Evolutionary conservation across 169 alveolate species (phyloP), one percentile per base, ranked within the genome.

Genomic region (Neospora caninum): DNA sequence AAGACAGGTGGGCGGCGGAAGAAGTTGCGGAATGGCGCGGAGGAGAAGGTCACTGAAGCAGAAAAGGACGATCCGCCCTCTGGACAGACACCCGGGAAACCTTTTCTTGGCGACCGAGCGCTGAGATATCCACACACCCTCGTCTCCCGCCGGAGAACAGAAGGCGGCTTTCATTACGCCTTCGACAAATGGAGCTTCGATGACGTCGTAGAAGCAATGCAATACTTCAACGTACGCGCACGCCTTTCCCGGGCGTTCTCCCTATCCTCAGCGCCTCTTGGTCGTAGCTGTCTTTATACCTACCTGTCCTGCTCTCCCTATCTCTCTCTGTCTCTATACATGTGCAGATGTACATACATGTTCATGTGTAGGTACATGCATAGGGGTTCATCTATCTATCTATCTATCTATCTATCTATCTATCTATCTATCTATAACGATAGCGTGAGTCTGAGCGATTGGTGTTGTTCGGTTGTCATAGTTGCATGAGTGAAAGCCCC

Each of bases 101-200:
- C 58, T 2, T 36, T 88, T 27, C 84, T 38, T 9, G 93, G 38
- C 20, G 84, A 43, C 29, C 13, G 89, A 42, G 87, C 80, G 27
- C 88, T 53, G 41, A 86, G 53, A 43, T 89, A 89, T 45, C 88
- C 87, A 0, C 80, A 58, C 45, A 29, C 88, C 0, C 69, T 89
- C 31, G 39, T 58, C 78, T 89, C 93, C 0, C 80, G 93, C 39
- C 43, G 93, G 39, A 25, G 42, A 9, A 49, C 91, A 2, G 97
- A 96, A 58, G 97, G 97, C 2, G 97, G 97, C 18, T 89, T 91
- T 58, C 97, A 96, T 43, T 95, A 96, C 80, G 96, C 95, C 42
- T 96, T 96, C 82, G 96, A 94, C 53, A 96, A 92, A 29, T 96
- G 97, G 97, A 67, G 93, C 31, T 96, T 96, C 80, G 97, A 96